Evolutionary conservation across 495 filamentous ascomycete species (phyloP).

Genomic region (Penicillium lividum): DNA sequence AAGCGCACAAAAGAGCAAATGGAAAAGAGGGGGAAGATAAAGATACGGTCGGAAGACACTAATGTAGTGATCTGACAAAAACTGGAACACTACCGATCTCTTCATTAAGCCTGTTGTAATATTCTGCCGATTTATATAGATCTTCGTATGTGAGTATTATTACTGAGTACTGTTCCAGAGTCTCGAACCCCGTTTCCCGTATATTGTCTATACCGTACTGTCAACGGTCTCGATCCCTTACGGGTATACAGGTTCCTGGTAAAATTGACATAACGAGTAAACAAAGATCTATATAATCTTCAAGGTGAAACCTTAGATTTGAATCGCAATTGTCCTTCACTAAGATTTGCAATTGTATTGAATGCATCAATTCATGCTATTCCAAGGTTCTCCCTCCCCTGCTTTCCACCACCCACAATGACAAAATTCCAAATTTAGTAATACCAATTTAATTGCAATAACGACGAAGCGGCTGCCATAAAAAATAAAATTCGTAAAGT

Average conservation of each 20-base stretch:
- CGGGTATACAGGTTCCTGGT: slow-evolving; percentile 27
- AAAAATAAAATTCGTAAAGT: background rate
- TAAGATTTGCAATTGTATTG: no score
- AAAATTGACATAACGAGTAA: slow-evolving; percentile 19
- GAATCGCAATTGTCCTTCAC: background rate
- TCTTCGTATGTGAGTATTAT: slow-evolving; percentile 17
- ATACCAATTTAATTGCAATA: background rate
- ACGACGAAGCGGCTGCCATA: background rate
- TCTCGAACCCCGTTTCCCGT: slow-evolving; percentile 5
- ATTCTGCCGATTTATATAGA: background rate
- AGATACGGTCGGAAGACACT: background rate
- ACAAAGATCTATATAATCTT: background rate
- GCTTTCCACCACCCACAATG: background rate
- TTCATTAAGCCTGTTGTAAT: background rate
- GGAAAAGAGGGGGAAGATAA: background rate
- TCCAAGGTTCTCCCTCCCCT: background rate
- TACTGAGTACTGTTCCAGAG: slow-evolving; percentile 18
- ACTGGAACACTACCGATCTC: background rate
- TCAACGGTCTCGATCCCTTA: slow-evolving; percentile 7
- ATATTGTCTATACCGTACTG: slow-evolving; percentile 23
- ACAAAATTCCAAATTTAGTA: background rate
- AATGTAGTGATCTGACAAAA: background rate
- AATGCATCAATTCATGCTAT: no score
- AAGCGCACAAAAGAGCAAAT: slow-evolving; percentile 6
- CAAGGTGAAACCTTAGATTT: background rate